Percentiles rank a stretch among this genome's conserved stretches.
Evolutionary conservation across 2,329 filamentous ascomycete genomes (phyloP).

Genomic region (Lachnum nothofagi): DNA sequence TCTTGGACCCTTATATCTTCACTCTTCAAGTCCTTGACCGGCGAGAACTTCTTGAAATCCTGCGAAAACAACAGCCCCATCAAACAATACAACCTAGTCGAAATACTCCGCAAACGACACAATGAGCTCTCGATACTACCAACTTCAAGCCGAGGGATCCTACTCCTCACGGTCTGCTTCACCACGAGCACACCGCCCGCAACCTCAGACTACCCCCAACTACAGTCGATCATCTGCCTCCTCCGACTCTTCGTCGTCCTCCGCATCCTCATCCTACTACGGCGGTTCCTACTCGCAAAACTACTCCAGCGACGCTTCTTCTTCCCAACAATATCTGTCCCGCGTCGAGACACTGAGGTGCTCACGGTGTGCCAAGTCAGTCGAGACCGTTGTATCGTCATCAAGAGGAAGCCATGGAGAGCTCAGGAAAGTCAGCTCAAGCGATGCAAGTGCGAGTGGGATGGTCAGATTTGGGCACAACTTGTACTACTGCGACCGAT

Average conservation of each 20-base stretch:
- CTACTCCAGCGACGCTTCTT: constrained; percentile 16
- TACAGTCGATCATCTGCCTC: constrained; percentile 18
- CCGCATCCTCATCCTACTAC: constrained; percentile 15
- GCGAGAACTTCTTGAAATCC: not conserved
- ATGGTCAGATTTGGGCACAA: constrained; percentile 63
- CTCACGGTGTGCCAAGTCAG: constrained; percentile 55
- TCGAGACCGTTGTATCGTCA: constrained; percentile 49
- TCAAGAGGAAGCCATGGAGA: constrained; percentile 8
- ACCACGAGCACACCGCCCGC: constrained; percentile 8
- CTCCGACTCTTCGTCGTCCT: constrained; percentile 19
- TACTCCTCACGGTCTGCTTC: constrained; percentile 1
- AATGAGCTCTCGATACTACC: not conserved
- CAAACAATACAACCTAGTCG: not conserved
- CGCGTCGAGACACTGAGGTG: constrained; percentile 56
- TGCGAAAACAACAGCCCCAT: not conserved
- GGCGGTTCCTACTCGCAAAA: constrained; percentile 3
- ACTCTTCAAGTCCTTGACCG: too few relatives aligned
- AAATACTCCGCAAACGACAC: not conserved
- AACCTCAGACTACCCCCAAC: constrained; percentile 7
- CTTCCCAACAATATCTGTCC: constrained; percentile 17
- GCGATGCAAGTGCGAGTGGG: constrained; percentile 52
- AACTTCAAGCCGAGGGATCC: not conserved
- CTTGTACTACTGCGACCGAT: constrained; percentile 62
- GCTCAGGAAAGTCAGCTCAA: constrained; percentile 36
- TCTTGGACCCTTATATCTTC: too few relatives aligned